A percentile compares a stretch with the other conserved stretches of the same genome.
These are phyloP conservation scores for Filosporella fistucella DNA, from an alignment of 495 filamentous ascomycete genomes.

Conservation along the genomic window DNA sequence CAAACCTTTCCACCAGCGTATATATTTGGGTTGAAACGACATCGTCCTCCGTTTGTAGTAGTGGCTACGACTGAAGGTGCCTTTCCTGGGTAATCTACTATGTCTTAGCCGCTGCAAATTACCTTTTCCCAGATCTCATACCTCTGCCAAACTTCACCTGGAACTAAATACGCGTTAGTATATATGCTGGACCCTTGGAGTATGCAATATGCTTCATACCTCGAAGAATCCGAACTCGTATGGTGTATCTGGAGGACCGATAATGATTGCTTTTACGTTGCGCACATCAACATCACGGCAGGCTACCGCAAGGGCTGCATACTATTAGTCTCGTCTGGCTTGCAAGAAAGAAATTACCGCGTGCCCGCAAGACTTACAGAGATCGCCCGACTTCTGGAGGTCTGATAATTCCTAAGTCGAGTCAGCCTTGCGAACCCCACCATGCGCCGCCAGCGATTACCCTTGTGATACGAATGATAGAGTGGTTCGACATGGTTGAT, in stretches of 20 bases:
- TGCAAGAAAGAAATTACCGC: neutral
- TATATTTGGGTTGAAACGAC: slow-evolving; percentile 95
- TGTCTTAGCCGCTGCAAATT: neutral
- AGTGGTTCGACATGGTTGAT: slow-evolving; percentile 71
- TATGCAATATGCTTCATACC: slow-evolving; percentile 35
- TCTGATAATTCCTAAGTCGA: slow-evolving; percentile 69
- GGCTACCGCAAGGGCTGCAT: slow-evolving; percentile 73
- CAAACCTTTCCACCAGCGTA: slow-evolving; percentile 90
- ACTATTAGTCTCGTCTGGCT: neutral
- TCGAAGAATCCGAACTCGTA: slow-evolving; percentile 98
- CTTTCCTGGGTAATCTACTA: slow-evolving; percentile 78
- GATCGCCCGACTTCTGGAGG: slow-evolving; percentile 72
- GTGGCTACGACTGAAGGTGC: slow-evolving; percentile 69
- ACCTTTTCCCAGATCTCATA: slow-evolving; percentile 24
- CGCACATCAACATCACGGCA: slow-evolving; percentile 85
- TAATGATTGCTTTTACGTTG: slow-evolving; percentile 80
- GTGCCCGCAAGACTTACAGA: slow-evolving; percentile 56
- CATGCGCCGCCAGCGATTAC: slow-evolving; percentile 38
- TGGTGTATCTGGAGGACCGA: slow-evolving; percentile 90
- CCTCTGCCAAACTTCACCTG: slow-evolving; percentile 62
- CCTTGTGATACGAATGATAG: slow-evolving; percentile 79
- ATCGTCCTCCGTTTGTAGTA: slow-evolving; percentile 83
- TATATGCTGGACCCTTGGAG: neutral
- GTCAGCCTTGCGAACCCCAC: slow-evolving; percentile 33
- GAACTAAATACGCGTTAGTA: no score